Conservation (phyloP, 1,139 yeast genomes). For the Scheffersomyces illinoinensis region DNA sequence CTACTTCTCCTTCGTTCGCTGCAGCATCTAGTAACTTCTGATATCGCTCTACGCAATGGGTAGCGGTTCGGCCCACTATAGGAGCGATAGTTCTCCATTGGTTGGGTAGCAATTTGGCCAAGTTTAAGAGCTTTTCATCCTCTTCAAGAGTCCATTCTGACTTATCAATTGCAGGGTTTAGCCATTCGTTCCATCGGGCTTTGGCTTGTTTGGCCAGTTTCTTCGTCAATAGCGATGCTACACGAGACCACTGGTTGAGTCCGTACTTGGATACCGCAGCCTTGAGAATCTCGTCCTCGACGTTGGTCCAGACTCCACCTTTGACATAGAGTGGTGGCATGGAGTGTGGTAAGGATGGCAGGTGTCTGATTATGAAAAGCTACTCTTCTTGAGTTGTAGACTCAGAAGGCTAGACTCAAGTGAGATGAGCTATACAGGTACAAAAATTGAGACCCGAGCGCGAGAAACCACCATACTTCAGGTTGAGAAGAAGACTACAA, state of each 20-base stretch:
- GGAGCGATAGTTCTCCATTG: conserved; percentile 94
- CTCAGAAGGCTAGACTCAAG: too few species aligned
- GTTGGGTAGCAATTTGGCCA: conserved; percentile 77
- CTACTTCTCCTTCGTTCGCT: conserved; percentile 20
- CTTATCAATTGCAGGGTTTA: conserved; percentile 71
- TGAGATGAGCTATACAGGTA: too few species aligned
- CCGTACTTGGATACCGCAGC: conserved; percentile 96
- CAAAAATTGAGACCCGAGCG: too few species aligned
- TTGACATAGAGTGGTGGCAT: conserved; percentile 66
- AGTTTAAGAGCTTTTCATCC: conserved; percentile 66
- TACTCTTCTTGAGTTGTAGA: too few species aligned
- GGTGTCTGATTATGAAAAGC: too few species aligned
- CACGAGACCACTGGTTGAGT: conserved; percentile 90
- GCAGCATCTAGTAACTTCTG: conserved; percentile 70
- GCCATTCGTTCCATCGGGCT: conserved; percentile 89
- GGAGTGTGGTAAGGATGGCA: background rate
- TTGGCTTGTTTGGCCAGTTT: conserved; percentile 92
- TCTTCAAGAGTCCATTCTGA: conserved; percentile 73
- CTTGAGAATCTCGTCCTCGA: conserved; percentile 85
- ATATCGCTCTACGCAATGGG: conserved; percentile 86
- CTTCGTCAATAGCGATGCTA: conserved; percentile 79
- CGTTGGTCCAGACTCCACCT: conserved; percentile 90
- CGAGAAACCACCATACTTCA: too few species aligned
- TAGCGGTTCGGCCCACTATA: conserved; percentile 79
- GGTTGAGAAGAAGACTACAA: too few species aligned